phyloP scores from a whole-genome alignment of 1,139 yeast genomes.

The Yamadazyma conglobata region DNA sequence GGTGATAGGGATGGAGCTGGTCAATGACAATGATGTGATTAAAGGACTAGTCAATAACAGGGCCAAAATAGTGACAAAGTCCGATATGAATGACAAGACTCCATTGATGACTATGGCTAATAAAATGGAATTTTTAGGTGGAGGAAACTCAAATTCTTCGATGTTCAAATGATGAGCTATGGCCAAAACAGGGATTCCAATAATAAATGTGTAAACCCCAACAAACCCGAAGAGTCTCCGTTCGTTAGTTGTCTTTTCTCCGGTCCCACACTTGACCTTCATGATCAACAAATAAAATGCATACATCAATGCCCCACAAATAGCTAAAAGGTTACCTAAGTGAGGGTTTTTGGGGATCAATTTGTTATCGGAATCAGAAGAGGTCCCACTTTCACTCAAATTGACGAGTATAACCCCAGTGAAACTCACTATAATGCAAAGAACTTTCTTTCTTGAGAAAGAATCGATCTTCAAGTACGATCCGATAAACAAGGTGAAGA shows the following conservation, averaged over 20 bases:
- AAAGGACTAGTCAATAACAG: constrained; percentile 53
- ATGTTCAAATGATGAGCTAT: constrained; percentile 30
- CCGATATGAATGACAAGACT: constrained; percentile 45
- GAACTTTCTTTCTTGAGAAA: constrained; percentile 38
- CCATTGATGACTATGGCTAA: constrained; percentile 40
- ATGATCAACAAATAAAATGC: constrained; percentile 43
- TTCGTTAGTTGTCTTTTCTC: constrained; percentile 44
- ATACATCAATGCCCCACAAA: constrained; percentile 46
- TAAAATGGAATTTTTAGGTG: constrained; percentile 31
- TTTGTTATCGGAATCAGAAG: constrained; percentile 17
- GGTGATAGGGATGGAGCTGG: constrained; percentile 52
- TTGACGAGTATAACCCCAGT: constrained; percentile 49
- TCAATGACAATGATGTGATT: constrained; percentile 49
- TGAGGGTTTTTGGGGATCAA: constrained; percentile 37
- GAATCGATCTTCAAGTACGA: constrained; percentile 36
- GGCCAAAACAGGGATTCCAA: constrained; percentile 37
- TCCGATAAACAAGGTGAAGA: constrained; percentile 49
- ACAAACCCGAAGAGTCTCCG: constrained; percentile 45
- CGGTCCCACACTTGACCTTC: constrained; percentile 43
- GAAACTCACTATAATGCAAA: constrained; percentile 44
- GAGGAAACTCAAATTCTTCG: constrained; percentile 43
- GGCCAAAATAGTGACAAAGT: constrained; percentile 47
- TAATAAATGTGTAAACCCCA: constrained; percentile 38
- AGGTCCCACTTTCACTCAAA: constrained; percentile 21
- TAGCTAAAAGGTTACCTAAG: constrained; percentile 45